These are phyloP conservation scores for Sequoia sempervirens DNA, from an alignment of 75 land plant genomes.

Conservation along the genomic window DNA sequence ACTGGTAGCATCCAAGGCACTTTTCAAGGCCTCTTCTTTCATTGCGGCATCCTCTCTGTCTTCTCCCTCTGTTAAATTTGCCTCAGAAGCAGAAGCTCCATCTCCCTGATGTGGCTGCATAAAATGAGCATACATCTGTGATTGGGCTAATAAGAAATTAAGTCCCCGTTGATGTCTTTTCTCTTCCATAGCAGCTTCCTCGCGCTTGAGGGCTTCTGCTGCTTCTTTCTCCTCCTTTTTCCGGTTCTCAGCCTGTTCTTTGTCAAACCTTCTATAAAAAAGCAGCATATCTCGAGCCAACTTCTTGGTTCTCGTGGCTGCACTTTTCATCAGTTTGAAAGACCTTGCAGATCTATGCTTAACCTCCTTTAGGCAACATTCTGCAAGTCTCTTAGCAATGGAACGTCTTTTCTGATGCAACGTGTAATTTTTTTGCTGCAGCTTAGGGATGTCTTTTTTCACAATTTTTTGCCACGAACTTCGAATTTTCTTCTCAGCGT, in stretches of 20 bases:
- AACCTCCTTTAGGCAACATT: conserved; percentile 83
- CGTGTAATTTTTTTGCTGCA: conserved; percentile 49
- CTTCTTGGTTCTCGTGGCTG: conserved; percentile 69
- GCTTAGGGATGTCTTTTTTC: conserved; percentile 66
- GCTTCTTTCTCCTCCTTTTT: conserved; percentile 90
- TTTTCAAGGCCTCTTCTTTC: conserved; percentile 64
- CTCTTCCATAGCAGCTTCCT: conserved; percentile 81
- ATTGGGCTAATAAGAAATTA: conserved; percentile 78
- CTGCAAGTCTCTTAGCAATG: conserved; percentile 75
- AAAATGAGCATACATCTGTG: conserved; percentile 91
- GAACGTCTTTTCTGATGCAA: conserved; percentile 48
- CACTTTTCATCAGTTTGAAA: conserved; percentile 65
- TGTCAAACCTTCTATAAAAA: conserved; percentile 46
- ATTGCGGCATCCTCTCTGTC: conserved; percentile 75
- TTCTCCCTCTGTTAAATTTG: conserved; percentile 49
- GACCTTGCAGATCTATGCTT: conserved; percentile 61
- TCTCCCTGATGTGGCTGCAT: conserved; percentile 49
- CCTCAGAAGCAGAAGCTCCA: conserved; percentile 5
- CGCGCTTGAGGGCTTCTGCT: conserved; percentile 89
- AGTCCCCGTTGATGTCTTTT: conserved; percentile 83
- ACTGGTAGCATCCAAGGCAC: conserved; percentile 68
- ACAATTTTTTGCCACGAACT: conserved; percentile 69
- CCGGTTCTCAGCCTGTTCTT: conserved; percentile 71
- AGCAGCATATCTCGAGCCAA: conserved; percentile 77
- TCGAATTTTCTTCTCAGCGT: conserved; percentile 61